Base-by-base conservation (phyloP, 2,329 filamentous ascomycete genomes). In the Fusarium sp. region DNA sequence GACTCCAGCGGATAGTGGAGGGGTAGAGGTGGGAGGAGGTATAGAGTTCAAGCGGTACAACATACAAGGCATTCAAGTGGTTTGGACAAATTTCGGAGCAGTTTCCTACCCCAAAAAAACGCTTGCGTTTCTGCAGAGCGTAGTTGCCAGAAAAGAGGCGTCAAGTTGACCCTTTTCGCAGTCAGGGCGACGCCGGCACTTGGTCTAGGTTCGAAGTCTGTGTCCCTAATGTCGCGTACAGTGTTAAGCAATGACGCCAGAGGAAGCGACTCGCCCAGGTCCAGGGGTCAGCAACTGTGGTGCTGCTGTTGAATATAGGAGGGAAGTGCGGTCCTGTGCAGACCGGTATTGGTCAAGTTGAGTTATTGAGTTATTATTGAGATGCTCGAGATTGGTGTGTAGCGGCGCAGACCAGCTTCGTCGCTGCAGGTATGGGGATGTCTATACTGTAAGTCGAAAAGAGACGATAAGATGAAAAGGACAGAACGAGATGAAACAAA, bases 11-110 rank as follows among this genome's bases (percentile, higher is more conserved):
- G 57, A 62, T 62, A 62, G 63, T 60, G 32, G 54, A 52, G 40
- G 40, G 44, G 57, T 61, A 51, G 62, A 62, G 50, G 55, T 56
- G 67, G 61, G 44, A 57, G 57, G 54, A 43, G 57, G 54, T 58
- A 43, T 43, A 49, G 56, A 64, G 52, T 48, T 52, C 44, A 53
- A 44, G 56, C 62, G 58, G 67, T 68, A 70, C 63, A 63, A 72
- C 77, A 52, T 76, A 79, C 77, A 74, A 75, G 76, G 76, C 78
- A 79, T 79, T 76, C 76, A 78, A 75, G 65, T 73, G 71, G 74
- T 62, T 75, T 74, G 62, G 65, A 60, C 63, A 65, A 71, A 65
- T 48, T 54, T 73, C 56, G 73, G 74, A 75, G 75, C 74, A 77
- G 75, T 71, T 73, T 71, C 71, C 76, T 73, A 71, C 75, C 72